Evolutionary conservation across 2,329 filamentous ascomycete species (phyloP).

Genomic region (Penicillium crustosum): DNA sequence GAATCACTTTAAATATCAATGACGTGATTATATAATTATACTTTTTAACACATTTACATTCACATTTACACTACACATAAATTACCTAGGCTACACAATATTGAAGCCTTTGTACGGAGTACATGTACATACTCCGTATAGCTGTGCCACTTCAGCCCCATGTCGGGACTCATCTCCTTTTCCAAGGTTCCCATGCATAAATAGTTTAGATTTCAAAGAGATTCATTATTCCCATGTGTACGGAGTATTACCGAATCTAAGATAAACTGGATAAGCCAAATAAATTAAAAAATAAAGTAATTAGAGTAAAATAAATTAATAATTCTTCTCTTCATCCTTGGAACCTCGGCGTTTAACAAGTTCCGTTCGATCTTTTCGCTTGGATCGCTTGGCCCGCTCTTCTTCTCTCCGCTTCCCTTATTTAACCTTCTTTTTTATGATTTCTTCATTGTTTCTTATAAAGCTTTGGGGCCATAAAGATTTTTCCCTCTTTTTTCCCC

Average conservation of each 20-base stretch:
- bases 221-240: constrained; percentile 9
- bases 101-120: neutral
- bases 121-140: neutral
- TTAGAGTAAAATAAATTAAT: neutral
- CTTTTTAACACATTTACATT: neutral
- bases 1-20: neutral
- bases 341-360: constrained; percentile 28
- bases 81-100: constrained; percentile 10
- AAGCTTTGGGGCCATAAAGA: constrained; percentile 10
- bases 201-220: constrained; percentile 17
- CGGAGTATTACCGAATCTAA: constrained; percentile 5
- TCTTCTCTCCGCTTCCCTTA: constrained; percentile 23
- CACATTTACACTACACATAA: neutral
- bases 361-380: constrained; percentile 23
- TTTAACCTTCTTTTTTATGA: constrained; percentile 31
- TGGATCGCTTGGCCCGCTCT: constrained; percentile 17
- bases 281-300: neutral
- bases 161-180: constrained; percentile 1
- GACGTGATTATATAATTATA: constrained; percentile 6
- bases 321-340: constrained; percentile 16
- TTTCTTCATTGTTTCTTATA: constrained; percentile 21
- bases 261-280: neutral
- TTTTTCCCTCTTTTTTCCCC: constrained; percentile 9
- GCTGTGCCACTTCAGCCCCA: constrained; percentile 5
- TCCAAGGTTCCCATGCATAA: constrained; percentile 25